Base-by-base conservation (phyloP, 2,329 filamentous ascomycete species). In the Hypoxylon sp. region DNA sequence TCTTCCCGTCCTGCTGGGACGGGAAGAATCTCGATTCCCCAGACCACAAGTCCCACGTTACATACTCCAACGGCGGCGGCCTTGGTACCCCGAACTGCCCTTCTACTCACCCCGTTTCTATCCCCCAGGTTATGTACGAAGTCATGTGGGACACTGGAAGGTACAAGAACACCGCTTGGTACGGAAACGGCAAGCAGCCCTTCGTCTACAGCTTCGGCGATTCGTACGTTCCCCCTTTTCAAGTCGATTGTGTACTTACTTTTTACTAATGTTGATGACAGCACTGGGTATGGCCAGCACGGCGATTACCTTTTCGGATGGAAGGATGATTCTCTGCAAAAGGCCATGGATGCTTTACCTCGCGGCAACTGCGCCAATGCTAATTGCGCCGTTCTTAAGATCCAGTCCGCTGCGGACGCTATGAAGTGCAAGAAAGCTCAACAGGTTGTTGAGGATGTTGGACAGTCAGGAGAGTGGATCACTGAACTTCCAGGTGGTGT, bases 231-330 rank as follows among this genome's bases (percentile, higher is more conserved):
- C 24, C 33, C 50, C n/a, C n/a, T 10, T 4, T 9, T 14, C 26
- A 22, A 57, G 37, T 55, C 47, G 14, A 51, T 51, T 33, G 8
- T 22, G 5, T 59, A 22, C 35, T 2, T 59, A 22, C 35, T 2
- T 46, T 31, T 37, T 55, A 61, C 67, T 70, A 6, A 70, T n/a
- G n/a, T 35, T 6, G 1, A 51, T 53, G 26, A 5, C 5, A 70
- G 67, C 19, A 79, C 75, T 0, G 81, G 81, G 5, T 80, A 73
- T 47, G 74, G 75, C 3, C 75, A 75, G 55, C 80, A 82, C 58
- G 80, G 78, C 17, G 81, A 82, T 47, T 82, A 82, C 67, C 63
- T 82, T 9, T 82, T 82, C 63, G 80, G 80, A 46, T 81, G 80
- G 80, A 78, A 81, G 71, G 80, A 74, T 60, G 78, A 82, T 59